Base-by-base conservation (phyloP, 2,329 filamentous ascomycete genomes). In the Cordyceps militaris region DNA sequence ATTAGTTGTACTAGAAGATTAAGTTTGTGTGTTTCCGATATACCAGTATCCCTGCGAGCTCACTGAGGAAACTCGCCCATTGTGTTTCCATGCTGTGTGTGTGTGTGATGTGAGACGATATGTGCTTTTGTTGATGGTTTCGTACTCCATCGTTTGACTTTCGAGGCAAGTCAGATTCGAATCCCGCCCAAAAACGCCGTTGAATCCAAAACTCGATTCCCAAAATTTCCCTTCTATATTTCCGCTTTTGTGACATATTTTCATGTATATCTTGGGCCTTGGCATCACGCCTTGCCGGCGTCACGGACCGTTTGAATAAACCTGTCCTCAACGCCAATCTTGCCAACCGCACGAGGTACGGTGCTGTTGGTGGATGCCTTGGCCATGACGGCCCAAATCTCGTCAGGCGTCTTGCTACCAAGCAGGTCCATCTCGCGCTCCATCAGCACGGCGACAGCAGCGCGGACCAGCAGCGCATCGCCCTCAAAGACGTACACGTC, bases 401-500 rank as follows among this genome's bases (percentile, higher is more conserved):
- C 79, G 0, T 69, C 70, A 0, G 71, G 64, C 2, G 70, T 77
- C 62, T 73, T 74, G 11, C 77, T 72, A 9, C 75, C 73, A 1
- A 84, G 73, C 3, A 84, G 69, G 1, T 73, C 66, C 71, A 79
- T 79, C 64, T 84, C 81, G 19, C 73, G 74, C 30, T 75, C 73
- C 5, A 81, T 63, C 21, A 94, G 70, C 19, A 89, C 74, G 0
- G 86, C 89, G 0, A 91, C 85, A 0, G 83, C 87, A 1, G 87
- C 87, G 0, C 88, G 76, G 7, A 93, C 80, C 0, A 92, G 74
- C 1, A 89, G 76, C 1, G 81, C 77, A 62, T 95, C 90, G 26
- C 89, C 88, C 67, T 95, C 90, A 62, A 95, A 91, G 3, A 89
- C 84, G 63, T 89, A 91, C 0, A 93, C 83, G 62, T 95, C 90